These are phyloP conservation scores for Macrolepiota fuliginosa DNA, from an alignment of 768 basidiomycete species.

Conservation along the genomic window DNA sequence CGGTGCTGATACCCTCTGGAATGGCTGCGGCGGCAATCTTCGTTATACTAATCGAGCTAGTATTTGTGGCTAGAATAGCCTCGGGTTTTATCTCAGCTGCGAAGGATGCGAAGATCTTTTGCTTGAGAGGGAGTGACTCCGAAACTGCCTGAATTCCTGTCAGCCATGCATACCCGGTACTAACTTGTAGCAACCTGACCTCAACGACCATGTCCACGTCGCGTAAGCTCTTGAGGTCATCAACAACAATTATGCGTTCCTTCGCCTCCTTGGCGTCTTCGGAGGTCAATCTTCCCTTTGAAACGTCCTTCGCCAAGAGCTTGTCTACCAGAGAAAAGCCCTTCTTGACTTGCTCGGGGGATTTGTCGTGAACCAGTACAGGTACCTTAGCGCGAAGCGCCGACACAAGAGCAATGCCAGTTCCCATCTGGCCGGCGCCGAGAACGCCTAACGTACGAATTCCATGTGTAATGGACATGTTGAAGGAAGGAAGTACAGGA, in stretches of 20 bases:
- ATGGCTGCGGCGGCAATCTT: constrained; percentile 86
- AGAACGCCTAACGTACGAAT: constrained; percentile 76
- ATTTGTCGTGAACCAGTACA: constrained; percentile 83
- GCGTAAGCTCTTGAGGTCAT: constrained; percentile 52
- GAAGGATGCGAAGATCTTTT: constrained; percentile 69
- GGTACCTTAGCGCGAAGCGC: constrained; percentile 84
- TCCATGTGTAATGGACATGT: constrained; percentile 52
- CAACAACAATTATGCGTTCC: constrained; percentile 60
- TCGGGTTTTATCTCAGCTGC: constrained; percentile 64
- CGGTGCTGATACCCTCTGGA: constrained; percentile 50
- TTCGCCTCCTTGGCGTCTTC: constrained; percentile 74
- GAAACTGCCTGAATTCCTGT: constrained; percentile 66
- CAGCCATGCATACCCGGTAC: not conserved
- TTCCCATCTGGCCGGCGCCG: constrained; percentile 87
- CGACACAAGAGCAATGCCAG: constrained; percentile 88
- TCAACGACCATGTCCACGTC: constrained; percentile 93
- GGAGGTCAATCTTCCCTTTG: constrained; percentile 71
- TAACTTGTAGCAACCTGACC: constrained; percentile 38
- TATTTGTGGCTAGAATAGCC: constrained; percentile 88
- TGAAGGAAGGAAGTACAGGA: not conserved
- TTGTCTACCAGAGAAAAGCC: constrained; percentile 76
- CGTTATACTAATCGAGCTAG: constrained; percentile 91
- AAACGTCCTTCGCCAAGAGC: constrained; percentile 85
- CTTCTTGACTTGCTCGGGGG: constrained; percentile 67
- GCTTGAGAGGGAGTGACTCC: constrained; percentile 78